Evolutionary conservation across 139 green algal species (phyloP).

Genomic region (Pseudopediastrum boryanum): DNA sequence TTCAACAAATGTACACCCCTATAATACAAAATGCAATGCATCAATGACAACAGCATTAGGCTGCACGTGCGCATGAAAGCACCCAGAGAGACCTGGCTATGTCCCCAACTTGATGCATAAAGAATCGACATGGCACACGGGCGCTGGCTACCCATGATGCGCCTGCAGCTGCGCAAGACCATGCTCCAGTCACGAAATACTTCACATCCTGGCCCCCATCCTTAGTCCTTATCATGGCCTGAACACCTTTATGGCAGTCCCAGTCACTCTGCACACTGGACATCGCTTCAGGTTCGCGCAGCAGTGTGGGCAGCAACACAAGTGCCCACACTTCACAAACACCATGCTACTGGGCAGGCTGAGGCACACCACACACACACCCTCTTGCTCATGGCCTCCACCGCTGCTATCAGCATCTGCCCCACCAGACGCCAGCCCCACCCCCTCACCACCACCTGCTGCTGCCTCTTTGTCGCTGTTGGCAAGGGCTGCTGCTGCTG

Average conservation of each 20-base stretch:
- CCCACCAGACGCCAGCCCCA: neutral
- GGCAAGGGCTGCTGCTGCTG: neutral
- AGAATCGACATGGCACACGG: no score
- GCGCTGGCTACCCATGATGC: no score
- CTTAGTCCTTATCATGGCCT: constrained; percentile 35
- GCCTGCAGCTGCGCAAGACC: no score
- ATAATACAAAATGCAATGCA: no score
- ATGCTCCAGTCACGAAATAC: no score
- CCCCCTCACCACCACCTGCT: neutral
- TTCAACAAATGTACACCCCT: no score
- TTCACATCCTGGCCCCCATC: no score
- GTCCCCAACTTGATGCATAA: no score
- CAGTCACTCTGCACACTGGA: constrained; percentile 25
- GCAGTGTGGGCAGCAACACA: constrained; percentile 26
- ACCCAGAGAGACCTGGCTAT: no score
- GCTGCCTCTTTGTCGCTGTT: neutral
- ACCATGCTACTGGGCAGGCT: constrained; percentile 12
- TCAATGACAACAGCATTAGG: no score
- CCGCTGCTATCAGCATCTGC: neutral
- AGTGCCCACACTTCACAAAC: constrained; percentile 33
- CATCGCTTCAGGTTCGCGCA: constrained; percentile 25
- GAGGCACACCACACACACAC: constrained; percentile 37
- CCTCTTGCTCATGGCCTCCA: neutral
- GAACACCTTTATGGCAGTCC: constrained; percentile 24
- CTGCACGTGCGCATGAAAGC: no score